Evolutionary conservation across 176 grass and related monocot genomes (phyloP), one percentile per base, ranked within the genome.

Genomic region (Oryza longistaminata): DNA sequence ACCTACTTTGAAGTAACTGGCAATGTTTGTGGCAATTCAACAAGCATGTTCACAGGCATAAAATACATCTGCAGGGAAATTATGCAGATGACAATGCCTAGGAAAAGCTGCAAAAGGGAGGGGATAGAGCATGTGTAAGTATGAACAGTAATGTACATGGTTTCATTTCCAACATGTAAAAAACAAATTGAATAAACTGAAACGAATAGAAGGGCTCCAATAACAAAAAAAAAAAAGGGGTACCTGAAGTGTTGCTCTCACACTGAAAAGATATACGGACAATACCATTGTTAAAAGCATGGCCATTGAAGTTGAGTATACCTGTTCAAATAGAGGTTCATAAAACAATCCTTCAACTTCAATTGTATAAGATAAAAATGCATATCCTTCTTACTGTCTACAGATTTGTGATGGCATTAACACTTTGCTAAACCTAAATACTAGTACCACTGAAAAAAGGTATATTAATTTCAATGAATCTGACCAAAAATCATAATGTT

Each of bases 241-340:
- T 90, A 96, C 93, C 96, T 95, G 96, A 88, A 99, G 75, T 65
- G 96, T 99, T 70, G 91, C 88, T 71, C 90, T 99, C 80, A 94
- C 77, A 82, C 76, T 90, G 67, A 99, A 98, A 85, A 98, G 88
- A 75, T 87, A 98, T 90, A 93, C 81, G 35, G 96, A 96, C 64
- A 96, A 78, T 75, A 99, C 81, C 89, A 95, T 95, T 10, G 96
- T 99, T 58, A 99, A 87, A 73, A 99, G 83, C 96, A 99, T 96
- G 22, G 96, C 93, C 96, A 99, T 99, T 76, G 96, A 99, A 74
- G 96, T 99, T 84, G 96, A 93, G 83, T 99, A 99, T 5, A 99
- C 95, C 96, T 95, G 88, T 68, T 75, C 17, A 79, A 87, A 77
- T 24, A 73, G 40, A 90, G 43, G 76, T 79, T 50, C 37, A 68